These are phyloP conservation scores for Vigna unguiculata DNA, from an alignment of 306 rosid species.

Conservation along the genomic window DNA sequence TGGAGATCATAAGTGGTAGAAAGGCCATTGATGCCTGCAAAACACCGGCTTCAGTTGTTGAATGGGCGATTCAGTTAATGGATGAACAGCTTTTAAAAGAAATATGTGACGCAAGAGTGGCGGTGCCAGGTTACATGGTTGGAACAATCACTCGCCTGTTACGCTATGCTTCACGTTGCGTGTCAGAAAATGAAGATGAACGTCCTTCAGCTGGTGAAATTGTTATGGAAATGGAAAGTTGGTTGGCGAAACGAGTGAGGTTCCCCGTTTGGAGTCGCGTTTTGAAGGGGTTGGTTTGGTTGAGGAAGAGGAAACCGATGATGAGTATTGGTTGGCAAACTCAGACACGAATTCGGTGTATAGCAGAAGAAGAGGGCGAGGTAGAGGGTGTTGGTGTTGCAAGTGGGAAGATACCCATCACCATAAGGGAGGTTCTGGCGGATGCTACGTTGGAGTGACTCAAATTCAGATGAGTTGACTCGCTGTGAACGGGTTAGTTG, in stretches of 20 bases:
- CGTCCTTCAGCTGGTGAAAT: conserved; percentile 59
- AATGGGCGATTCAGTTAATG: conserved; percentile 61
- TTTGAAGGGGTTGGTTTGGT: not conserved
- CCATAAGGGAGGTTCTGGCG: conserved; percentile 47
- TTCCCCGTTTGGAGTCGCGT: conserved; percentile 48
- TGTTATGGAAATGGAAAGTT: conserved; percentile 46
- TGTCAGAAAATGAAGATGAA: conserved; percentile 42
- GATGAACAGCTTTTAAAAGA: not conserved
- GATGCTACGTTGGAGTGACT: not conserved
- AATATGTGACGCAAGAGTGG: conserved; percentile 45
- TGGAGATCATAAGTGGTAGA: conserved; percentile 59
- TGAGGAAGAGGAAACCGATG: conserved; percentile 17
- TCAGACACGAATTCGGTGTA: conserved; percentile 2
- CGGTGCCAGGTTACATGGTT: conserved; percentile 31
- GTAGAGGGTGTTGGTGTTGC: not conserved
- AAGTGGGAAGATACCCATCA: conserved; percentile 26
- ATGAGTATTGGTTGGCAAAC: not conserved
- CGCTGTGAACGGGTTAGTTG: not conserved
- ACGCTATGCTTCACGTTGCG: conserved; percentile 51
- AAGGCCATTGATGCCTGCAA: conserved; percentile 56
- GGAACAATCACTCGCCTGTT: conserved; percentile 30
- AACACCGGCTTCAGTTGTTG: conserved; percentile 51
- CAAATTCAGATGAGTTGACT: not conserved
- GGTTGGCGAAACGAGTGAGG: conserved; percentile 39
- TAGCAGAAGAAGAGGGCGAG: not conserved